Percentiles rank a stretch among this genome's conserved stretches.
phyloP scores from a whole-genome alignment of 31 red algal species.

The Bonnemaisonia californica region DNA sequence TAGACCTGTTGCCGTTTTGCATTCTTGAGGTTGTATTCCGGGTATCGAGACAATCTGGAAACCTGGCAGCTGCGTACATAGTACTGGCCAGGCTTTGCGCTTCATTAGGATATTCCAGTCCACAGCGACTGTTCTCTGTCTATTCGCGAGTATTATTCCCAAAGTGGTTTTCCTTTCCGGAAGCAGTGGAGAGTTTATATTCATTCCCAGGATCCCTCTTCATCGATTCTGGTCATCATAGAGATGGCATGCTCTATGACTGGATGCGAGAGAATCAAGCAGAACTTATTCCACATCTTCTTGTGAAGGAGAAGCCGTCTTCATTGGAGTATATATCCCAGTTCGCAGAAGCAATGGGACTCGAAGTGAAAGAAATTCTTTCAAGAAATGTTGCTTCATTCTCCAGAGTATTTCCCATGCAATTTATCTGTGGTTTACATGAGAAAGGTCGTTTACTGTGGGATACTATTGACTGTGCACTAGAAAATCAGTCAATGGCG shows the following conservation, averaged over 20 bases:
- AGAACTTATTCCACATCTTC: slow-evolving; percentile 54
- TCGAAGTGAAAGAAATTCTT: slow-evolving; percentile 34
- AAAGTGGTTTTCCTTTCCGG: slow-evolving; percentile 22
- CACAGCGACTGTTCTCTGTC: slow-evolving; percentile 28
- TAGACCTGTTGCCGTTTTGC: background rate
- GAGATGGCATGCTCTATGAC: slow-evolving; percentile 47
- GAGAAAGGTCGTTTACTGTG: slow-evolving; percentile 42
- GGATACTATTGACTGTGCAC: slow-evolving; percentile 50
- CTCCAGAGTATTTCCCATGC: slow-evolving; percentile 61
- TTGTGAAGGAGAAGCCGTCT: slow-evolving; percentile 39
- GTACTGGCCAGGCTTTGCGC: background rate
- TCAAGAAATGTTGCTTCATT: slow-evolving; percentile 43
- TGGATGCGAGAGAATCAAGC: slow-evolving; percentile 60
- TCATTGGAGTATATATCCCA: slow-evolving; percentile 17
- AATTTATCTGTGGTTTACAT: slow-evolving; percentile 45
- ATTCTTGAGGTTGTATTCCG: background rate
- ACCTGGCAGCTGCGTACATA: background rate
- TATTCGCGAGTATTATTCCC: slow-evolving; percentile 52
- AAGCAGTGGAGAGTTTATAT: slow-evolving; percentile 20
- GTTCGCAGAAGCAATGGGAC: slow-evolving; percentile 40
- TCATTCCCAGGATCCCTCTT: slow-evolving; percentile 39
- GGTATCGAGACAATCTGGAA: background rate
- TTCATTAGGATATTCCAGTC: slow-evolving; percentile 27
- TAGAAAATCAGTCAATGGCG: slow-evolving; percentile 33
- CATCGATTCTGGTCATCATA: slow-evolving; percentile 55